Evolutionary conservation across 164 flowering plant genomes (phyloP).

Genomic region (Brasenia schreberi): DNA sequence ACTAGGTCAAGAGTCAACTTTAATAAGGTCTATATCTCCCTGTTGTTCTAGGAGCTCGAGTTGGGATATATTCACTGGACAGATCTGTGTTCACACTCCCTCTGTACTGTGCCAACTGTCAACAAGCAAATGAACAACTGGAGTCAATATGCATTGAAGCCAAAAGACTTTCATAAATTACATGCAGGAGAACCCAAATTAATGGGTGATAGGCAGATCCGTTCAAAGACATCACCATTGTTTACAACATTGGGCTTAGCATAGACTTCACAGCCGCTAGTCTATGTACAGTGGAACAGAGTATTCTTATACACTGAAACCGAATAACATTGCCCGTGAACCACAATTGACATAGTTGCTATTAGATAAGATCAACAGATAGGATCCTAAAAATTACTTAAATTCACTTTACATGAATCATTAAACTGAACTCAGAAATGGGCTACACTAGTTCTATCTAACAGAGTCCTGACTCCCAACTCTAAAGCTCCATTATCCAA

Average conservation of each 20-base stretch:
- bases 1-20: background rate
- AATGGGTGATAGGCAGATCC: background rate
- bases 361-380: too few species aligned
- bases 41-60: conserved; percentile 6
- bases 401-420: too few species aligned
- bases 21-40: conserved; percentile 8
- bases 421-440: background rate
- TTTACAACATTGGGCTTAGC: background rate
- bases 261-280: background rate
- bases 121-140: conserved; percentile 1
- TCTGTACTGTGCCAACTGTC: conserved; percentile 3
- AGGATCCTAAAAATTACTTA: too few species aligned
- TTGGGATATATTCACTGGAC: conserved; percentile 1
- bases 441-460: background rate
- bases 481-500: background rate
- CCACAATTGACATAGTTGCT: too few species aligned
- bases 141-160: background rate
- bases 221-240: background rate
- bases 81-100: background rate
- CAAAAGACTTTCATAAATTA: background rate
- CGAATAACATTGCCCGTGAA: too few species aligned
- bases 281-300: background rate
- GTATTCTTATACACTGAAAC: too few species aligned
- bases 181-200: background rate
- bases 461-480: background rate